These are phyloP conservation scores for Ophiorrhiza pumila DNA, from an alignment of 257 asterid species.

Conservation along the genomic window DNA sequence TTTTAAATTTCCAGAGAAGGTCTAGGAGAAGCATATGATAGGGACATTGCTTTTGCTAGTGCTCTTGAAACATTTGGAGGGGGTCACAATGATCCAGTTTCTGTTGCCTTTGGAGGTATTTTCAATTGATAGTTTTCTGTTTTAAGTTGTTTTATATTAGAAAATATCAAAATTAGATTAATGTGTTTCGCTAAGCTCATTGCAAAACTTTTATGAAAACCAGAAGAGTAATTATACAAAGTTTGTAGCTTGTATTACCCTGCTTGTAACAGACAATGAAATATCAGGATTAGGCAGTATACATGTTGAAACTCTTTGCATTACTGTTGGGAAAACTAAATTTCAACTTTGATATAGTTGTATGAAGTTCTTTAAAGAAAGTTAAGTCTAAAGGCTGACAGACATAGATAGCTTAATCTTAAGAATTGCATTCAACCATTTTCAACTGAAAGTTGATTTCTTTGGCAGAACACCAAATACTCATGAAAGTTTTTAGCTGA, in stretches of 20 bases:
- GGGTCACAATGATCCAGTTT: conserved; percentile 77
- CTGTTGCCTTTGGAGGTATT: conserved; percentile 85
- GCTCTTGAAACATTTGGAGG: conserved; percentile 87
- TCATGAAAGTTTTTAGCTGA: no score
- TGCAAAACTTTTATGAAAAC: not conserved
- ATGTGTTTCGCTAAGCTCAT: not conserved
- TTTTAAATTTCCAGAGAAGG: conserved; percentile 71
- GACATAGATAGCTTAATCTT: not conserved
- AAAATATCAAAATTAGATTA: not conserved
- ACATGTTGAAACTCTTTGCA: not conserved
- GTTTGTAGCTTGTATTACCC: no score
- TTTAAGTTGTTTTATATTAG: not conserved
- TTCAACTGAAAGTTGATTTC: not conserved
- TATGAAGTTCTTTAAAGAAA: not conserved
- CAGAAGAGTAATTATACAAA: not conserved
- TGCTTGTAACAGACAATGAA: not conserved
- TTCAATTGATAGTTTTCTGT: conserved; percentile 7
- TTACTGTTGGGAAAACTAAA: not conserved
- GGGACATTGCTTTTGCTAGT: conserved; percentile 85
- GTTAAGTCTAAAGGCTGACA: not conserved
- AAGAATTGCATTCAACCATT: not conserved
- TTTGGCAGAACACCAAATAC: not conserved
- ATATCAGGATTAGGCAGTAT: not conserved
- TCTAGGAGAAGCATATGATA: conserved; percentile 91
- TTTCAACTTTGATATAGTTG: not conserved